Percentiles rank a stretch among this genome's conserved stretches.
phyloP scores from a whole-genome alignment of 148 eudicot species.

The Spergularia marina region DNA sequence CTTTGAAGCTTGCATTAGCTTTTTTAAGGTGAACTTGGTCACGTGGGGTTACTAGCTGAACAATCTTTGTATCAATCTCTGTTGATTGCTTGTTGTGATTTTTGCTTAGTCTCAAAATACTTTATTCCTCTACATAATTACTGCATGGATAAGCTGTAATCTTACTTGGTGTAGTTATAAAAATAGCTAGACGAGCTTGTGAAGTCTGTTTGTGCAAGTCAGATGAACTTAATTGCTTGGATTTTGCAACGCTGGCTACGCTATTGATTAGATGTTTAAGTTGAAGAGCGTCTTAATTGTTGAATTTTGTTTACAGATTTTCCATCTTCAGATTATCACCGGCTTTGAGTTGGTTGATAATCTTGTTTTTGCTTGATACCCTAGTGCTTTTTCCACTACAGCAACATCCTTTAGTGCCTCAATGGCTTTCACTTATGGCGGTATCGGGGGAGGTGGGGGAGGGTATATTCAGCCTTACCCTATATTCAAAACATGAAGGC shows the following conservation, averaged over 20 bases:
- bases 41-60: neutral
- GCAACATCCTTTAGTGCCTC: too few species aligned
- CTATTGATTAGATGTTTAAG: slow-evolving; percentile 1
- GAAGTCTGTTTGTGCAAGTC: neutral
- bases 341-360: neutral
- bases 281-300: neutral
- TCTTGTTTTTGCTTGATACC: neutral
- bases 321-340: neutral
- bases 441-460: too few species aligned
- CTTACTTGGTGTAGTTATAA: neutral
- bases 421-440: too few species aligned
- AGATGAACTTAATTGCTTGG: neutral
- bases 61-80: neutral
- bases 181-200: neutral
- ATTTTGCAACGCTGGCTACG: neutral
- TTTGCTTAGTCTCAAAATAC: neutral
- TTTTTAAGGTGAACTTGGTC: neutral
- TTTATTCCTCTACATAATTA: neutral
- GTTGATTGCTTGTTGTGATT: neutral
- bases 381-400: neutral
- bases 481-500: too few species aligned
- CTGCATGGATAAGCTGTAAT: too few species aligned
- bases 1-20: neutral
- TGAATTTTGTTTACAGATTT: neutral
- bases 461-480: too few species aligned